phyloP scores from a whole-genome alignment of 2,329 filamentous ascomycete genomes.

The Diplodia intermedia region DNA sequence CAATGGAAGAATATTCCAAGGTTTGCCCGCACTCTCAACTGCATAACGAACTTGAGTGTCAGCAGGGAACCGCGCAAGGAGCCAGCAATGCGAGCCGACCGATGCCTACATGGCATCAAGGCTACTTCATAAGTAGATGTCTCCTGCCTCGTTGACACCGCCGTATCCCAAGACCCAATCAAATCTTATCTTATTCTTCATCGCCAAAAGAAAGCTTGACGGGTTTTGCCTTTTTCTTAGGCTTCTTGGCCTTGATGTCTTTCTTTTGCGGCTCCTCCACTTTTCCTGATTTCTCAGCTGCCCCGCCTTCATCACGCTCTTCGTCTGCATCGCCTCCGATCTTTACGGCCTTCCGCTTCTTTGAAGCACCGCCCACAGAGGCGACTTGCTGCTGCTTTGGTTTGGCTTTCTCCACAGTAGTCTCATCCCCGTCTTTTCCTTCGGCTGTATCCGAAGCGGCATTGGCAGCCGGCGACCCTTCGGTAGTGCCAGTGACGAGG shows the following conservation, averaged over 20 bases:
- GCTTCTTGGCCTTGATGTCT: constrained; percentile 42
- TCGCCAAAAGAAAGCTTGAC: constrained; percentile 50
- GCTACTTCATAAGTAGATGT: background rate
- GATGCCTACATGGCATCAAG: background rate
- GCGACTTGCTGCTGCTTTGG: constrained; percentile 40
- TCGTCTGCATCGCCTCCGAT: constrained; percentile 43
- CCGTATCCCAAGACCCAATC: background rate
- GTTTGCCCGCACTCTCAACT: background rate
- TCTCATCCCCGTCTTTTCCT: constrained; percentile 21
- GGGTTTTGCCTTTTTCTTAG: constrained; percentile 47
- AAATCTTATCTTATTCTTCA: constrained; percentile 18
- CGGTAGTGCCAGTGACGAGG: constrained; percentile 41
- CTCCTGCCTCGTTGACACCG: background rate
- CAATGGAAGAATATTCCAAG: background rate
- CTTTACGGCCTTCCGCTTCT: constrained; percentile 49
- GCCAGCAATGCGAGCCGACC: background rate
- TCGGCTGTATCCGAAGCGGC: constrained; percentile 21
- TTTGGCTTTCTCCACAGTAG: constrained; percentile 2
- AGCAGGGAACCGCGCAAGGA: background rate
- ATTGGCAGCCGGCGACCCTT: constrained; percentile 34
- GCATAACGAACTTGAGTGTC: no score
- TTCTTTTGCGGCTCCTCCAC: constrained; percentile 34
- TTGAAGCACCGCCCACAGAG: constrained; percentile 43
- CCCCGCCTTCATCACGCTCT: constrained; percentile 34
- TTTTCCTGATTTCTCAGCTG: constrained; percentile 34